Percentiles rank a stretch among this genome's conserved stretches.
These are phyloP conservation scores for Verbascum thapsus DNA, from an alignment of 257 asterid genomes.

Conservation along the genomic window DNA sequence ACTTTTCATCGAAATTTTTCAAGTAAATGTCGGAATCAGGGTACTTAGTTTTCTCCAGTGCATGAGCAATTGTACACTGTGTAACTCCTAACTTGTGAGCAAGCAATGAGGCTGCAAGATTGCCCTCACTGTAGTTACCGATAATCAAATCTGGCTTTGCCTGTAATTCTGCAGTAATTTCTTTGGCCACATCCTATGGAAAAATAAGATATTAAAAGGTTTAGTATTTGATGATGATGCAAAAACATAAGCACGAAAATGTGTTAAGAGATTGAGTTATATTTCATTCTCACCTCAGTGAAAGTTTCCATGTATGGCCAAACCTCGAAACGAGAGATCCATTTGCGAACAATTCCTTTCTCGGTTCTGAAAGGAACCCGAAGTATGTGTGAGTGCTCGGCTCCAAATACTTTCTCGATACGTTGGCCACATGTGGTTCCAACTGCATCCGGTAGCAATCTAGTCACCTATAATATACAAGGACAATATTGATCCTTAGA, in stretches of 20 bases:
- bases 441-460: conserved; percentile 93
- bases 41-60: conserved; percentile 90
- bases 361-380: conserved; percentile 95
- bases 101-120: conserved; percentile 90
- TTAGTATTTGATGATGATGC: not conserved
- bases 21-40: conserved; percentile 86
- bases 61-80: conserved; percentile 97
- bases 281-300: conserved; percentile 68
- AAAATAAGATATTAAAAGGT: conserved; percentile 9
- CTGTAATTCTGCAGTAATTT: conserved; percentile 69
- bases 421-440: conserved; percentile 96
- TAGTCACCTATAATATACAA: conserved; percentile 65
- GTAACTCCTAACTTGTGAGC: conserved; percentile 98
- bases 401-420: conserved; percentile 83
- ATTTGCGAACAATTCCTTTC: conserved; percentile 81
- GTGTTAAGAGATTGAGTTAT: not conserved
- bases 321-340: conserved; percentile 98
- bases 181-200: conserved; percentile 87
- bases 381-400: conserved; percentile 90
- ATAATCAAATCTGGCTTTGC: conserved; percentile 91
- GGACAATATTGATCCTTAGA: not conserved
- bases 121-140: conserved; percentile 97
- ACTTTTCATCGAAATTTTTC: conserved; percentile 83
- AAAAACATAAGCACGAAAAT: not conserved
- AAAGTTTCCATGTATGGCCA: conserved; percentile 99